Conservation (phyloP, 495 filamentous ascomycete genomes). For the Letharia lupina region DNA sequence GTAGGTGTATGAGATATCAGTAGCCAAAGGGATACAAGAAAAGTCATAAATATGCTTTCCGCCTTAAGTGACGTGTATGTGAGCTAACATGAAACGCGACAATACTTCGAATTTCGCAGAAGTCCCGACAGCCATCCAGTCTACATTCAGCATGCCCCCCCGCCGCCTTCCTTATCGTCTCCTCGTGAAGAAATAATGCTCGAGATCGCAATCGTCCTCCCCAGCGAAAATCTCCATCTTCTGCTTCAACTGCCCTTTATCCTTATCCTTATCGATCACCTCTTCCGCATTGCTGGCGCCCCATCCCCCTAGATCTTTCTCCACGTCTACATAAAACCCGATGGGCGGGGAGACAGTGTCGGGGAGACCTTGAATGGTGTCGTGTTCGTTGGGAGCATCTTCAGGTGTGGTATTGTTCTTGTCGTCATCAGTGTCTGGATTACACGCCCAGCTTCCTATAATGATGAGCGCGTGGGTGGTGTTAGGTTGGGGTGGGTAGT, state of each 20-base stretch:
- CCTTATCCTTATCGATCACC: neutral
- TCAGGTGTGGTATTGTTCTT: neutral
- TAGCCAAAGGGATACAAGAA: too few relatives aligned
- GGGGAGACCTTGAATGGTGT: slow-evolving; percentile 1
- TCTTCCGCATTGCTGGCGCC: slow-evolving; percentile 2
- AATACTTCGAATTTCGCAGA: too few relatives aligned
- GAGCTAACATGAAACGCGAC: too few relatives aligned
- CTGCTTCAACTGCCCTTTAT: slow-evolving; percentile 12
- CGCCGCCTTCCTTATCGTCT: neutral
- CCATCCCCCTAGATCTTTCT: slow-evolving; percentile 13
- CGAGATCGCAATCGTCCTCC: slow-evolving; percentile 16
- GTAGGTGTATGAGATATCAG: too few relatives aligned
- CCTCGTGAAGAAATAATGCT: slow-evolving; percentile 4
- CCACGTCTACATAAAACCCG: slow-evolving; percentile 4
- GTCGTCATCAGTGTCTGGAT: neutral
- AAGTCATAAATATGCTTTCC: too few relatives aligned
- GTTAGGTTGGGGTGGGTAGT: neutral
- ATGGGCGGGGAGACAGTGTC: neutral
- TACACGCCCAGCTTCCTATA: neutral
- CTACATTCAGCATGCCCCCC: neutral
- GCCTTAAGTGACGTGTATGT: too few relatives aligned
- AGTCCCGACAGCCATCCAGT: too few relatives aligned
- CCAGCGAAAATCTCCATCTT: slow-evolving; percentile 16
- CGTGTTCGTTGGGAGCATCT: neutral
- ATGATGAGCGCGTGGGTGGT: neutral